Evolutionary conservation across 2,329 filamentous ascomycete species (phyloP), one percentile per base, ranked within the genome.

Genomic region (Penicillium glabrum): DNA sequence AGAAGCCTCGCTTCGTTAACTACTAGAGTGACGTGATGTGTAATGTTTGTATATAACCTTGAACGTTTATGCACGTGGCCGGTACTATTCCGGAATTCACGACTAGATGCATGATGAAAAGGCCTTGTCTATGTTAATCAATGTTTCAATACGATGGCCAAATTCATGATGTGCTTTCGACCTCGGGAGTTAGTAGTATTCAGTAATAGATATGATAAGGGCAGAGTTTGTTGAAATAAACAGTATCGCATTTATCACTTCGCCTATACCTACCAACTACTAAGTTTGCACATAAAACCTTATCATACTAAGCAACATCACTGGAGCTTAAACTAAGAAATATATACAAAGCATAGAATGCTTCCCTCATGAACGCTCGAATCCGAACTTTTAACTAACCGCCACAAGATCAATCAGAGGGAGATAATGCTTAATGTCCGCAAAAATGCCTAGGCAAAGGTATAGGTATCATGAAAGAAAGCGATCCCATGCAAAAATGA

Each of bases 401-500:
- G 46, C 16, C 27, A 43, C 41, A 37, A 46, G n/a, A 39, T 46
- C 24, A 26, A 33, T 19, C 21, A 19, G 24, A 50, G 27, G 45
- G 29, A 37, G 39, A 35, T 4, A 46, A 53, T 53, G 50, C 50
- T 45, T 19, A 24, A 46, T 21, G 39, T 26, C 31, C 37, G 43
- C 21, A 35, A 53, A 26, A 33, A 50, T 50, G 50, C 50, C 23
- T 23, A 41, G 39, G 21, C 46, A 62, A 57, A 55, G 54, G 46
- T 53, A 54, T 50, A 51, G 56, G 62, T 65, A 65, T 66, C 55
- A 60, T 53, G 48, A 56, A 63, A 26, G 52, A 58, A 51, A 61
- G 33, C 21, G 37, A 23, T 26, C 39, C 43, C 21, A 53, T 50
- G 47, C 46, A 56, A 45, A 29, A 47, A 39, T 44, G 27, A 33